These are phyloP conservation scores for Mucor velutinosus DNA, from an alignment of 371 early-diverging fungal species.

Conservation along the genomic window DNA sequence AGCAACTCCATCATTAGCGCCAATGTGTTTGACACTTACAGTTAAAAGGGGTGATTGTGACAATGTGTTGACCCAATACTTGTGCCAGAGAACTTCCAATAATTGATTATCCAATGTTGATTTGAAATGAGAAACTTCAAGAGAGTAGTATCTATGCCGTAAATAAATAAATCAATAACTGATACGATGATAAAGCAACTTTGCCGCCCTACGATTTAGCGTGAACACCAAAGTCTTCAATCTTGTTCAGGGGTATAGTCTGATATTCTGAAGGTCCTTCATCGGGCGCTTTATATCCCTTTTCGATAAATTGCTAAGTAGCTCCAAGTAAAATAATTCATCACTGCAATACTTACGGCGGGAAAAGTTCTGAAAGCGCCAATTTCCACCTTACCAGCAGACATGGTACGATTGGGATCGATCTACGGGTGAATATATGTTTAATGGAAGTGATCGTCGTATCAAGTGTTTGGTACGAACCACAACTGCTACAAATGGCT, in stretches of 20 bases:
- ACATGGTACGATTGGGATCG: slow-evolving; percentile 96
- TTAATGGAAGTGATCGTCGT: neutral
- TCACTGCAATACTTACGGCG: slow-evolving; percentile 50
- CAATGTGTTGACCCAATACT: slow-evolving; percentile 96
- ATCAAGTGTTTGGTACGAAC: slow-evolving; percentile 42
- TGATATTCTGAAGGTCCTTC: slow-evolving; percentile 77
- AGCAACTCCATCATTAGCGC: neutral
- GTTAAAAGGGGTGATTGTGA: slow-evolving; percentile 90
- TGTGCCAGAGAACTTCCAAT: slow-evolving; percentile 92
- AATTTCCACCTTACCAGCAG: slow-evolving; percentile 95
- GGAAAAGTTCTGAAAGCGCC: slow-evolving; percentile 98
- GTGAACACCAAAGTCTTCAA: slow-evolving; percentile 98
- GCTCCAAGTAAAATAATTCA: neutral
- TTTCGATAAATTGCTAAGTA: neutral
- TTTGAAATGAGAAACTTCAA: slow-evolving; percentile 93
- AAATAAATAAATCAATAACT: neutral
- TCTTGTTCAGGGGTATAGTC: slow-evolving; percentile 90
- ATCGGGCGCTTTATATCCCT: slow-evolving; percentile 80
- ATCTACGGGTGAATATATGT: slow-evolving; percentile 53
- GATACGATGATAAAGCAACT: neutral
- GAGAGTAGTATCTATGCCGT: slow-evolving; percentile 73
- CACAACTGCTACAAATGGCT: slow-evolving; percentile 96
- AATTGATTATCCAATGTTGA: slow-evolving; percentile 85
- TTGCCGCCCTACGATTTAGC: slow-evolving; percentile 67
- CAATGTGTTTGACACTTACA: slow-evolving; percentile 45